Base-by-base conservation (phyloP, 345 rosid genomes). In the Erysimum cheiranthoides region DNA sequence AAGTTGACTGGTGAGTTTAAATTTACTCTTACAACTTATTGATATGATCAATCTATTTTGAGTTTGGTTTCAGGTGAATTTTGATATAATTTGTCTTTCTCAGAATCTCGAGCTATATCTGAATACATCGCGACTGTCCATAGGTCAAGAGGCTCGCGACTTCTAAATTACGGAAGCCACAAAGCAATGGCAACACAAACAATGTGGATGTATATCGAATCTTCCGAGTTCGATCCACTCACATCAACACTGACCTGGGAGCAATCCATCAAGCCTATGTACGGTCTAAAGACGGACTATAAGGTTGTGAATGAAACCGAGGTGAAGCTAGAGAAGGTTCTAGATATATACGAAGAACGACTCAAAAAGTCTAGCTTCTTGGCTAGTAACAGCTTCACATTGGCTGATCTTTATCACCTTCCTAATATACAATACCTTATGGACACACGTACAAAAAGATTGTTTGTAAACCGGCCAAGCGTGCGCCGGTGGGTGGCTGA, bases 261-360 rank as follows among this genome's bases (percentile, higher is more conserved):
- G 43, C 64, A 42, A 18, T 5, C 47, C 14, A 8, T 43, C 56
- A 68, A 74, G 49, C 78, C 80, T 12, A 7, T 9, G 14, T 30
- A 0, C 0, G 81, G 79, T 31, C 62, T 31, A 58, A 14, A 71
- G 40, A 35, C 81, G 0, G 81, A 77, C 61, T 32, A 59, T n/a
- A 46, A 35, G n/a, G 18, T 66, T 18, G 78, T 79, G 10, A 68
- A 52, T n/a, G 58, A 42, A 27, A 34, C 39, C 43, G 66, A 75
- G 45, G 64, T 56, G 0, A 38, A 38, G 63, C 71, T 83, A 13
- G 80, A 50, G 14, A 68, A 46, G 28, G 74, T 74, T 35, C 78
- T 86, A n/a, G 89, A 91, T 53, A 65, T 86, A 1, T 89, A 89
- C 56, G 97, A 89, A 84, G 57, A 50, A 13, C 61, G 84, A 58